Evolutionary conservation across 2,329 filamentous ascomycete species (phyloP).

Genomic region (Gnomoniopsis sp.): DNA sequence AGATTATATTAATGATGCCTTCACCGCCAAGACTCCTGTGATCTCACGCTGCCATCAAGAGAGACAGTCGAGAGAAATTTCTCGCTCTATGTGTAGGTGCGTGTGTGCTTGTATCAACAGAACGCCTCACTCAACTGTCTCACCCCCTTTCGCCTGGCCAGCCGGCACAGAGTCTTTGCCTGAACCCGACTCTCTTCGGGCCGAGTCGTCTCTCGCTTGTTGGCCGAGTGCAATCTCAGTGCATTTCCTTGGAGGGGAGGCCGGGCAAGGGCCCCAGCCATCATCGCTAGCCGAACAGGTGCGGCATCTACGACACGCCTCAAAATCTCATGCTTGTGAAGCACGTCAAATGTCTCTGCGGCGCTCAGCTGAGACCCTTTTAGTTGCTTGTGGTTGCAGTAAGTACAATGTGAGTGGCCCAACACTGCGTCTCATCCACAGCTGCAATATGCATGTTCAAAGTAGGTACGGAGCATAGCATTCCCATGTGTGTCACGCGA

Average conservation of each 20-base stretch:
- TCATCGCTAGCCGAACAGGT: background rate
- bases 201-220: background rate
- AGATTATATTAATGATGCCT: too few relatives aligned
- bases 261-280: background rate
- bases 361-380: background rate
- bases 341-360: background rate
- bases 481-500: background rate
- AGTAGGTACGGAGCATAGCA: too few relatives aligned
- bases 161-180: background rate
- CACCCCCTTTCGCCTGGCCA: background rate
- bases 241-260: conserved; percentile 9
- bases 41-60: too few relatives aligned
- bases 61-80: background rate
- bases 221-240: background rate
- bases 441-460: too few relatives aligned
- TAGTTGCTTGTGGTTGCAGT: background rate
- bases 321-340: background rate
- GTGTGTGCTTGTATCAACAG: background rate
- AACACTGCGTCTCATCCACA: background rate
- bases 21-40: too few relatives aligned
- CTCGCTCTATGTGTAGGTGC: too few relatives aligned
- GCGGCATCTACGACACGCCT: background rate
- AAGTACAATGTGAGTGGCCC: background rate
- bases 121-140: background rate
- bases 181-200: background rate